Conservation (phyloP, 306 rosid genomes). For the Cucurbita ficifolia region DNA sequence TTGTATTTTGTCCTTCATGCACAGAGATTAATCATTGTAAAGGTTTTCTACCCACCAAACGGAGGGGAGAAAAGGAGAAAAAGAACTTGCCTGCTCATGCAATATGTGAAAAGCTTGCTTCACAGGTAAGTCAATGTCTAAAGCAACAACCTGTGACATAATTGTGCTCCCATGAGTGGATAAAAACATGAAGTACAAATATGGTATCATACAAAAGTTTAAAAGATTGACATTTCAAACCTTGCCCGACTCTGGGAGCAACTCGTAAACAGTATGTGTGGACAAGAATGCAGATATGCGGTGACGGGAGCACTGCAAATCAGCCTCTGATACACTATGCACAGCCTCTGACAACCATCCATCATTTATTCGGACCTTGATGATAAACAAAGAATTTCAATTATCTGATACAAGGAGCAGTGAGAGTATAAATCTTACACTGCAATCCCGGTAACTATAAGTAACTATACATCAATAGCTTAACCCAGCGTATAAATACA, state of each 20-base stretch:
- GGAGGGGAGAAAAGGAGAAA: not conserved
- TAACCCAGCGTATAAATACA: not conserved
- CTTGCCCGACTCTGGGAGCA: slow-evolving; percentile 99
- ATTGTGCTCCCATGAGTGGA: slow-evolving; percentile 9
- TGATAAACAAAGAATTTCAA: slow-evolving; percentile 11
- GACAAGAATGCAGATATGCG: slow-evolving; percentile 71
- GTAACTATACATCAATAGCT: not conserved
- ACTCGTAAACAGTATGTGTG: slow-evolving; percentile 59
- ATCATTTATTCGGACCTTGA: slow-evolving; percentile 64
- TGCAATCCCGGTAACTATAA: not conserved
- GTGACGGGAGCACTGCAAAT: slow-evolving; percentile 66
- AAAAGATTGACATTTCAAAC: slow-evolving; percentile 49
- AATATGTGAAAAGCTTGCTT: slow-evolving; percentile 93
- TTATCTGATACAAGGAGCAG: slow-evolving; percentile 10
- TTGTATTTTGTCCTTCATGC: not conserved
- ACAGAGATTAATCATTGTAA: not conserved
- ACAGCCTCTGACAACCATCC: slow-evolving; percentile 38
- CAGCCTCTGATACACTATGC: slow-evolving; percentile 66
- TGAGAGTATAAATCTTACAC: not conserved
- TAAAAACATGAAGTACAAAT: not conserved
- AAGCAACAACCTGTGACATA: slow-evolving; percentile 61
- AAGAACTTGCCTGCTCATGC: slow-evolving; percentile 73
- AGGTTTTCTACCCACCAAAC: not conserved
- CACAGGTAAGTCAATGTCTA: slow-evolving; percentile 86
- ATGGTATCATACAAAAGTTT: slow-evolving; percentile 4